Base-by-base conservation (phyloP, 2,329 filamentous ascomycete species). In the Talaromyces sp. region DNA sequence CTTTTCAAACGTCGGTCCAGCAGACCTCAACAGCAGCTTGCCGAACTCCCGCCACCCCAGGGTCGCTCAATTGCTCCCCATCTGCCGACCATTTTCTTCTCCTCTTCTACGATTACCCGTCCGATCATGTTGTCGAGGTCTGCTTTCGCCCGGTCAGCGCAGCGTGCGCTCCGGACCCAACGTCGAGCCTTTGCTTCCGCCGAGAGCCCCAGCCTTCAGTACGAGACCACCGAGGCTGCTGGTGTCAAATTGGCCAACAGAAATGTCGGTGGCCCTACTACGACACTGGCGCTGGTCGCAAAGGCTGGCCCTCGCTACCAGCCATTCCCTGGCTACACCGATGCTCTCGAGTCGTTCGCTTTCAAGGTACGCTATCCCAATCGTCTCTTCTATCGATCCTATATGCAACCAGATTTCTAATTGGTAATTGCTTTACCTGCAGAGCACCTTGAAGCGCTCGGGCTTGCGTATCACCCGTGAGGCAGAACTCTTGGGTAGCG, bases 271-370 rank as follows among this genome's bases (percentile, higher is more conserved):
- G 91, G 92, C 66, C 91, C 92, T 68, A 96, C 94, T 65, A 92
- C 93, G 65, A 96, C 92, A 74, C 85, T 99, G 68, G 92, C 93
- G 61, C 80, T 99, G 67, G 91, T 99, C 75, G 87, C 93, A 69
- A 96, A 96, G 84, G 95, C 92, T 66, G 95, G 95, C 73, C 96
- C 94, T 67, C 86, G 95, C 78, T 98, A 94, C 80, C 89, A 99
- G 83, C 86, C 91, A 66, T 84, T 90, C 68, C 95, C 95, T 66
- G 95, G 95, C 68, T 85, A 97, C 78, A 89, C 94, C 67, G 89
- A 93, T 74, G 94, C 90, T 63, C 85, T 99, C 68, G 90, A 95
- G 82, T 90, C 92, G 78, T 99, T 96, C 82, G 94, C 96, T 68
- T 99, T 97, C 87, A 96, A 96, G 91, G 95, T 92, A 77, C 70